These are phyloP conservation scores for Agrostemma githago DNA, from an alignment of 148 eudicot species.

Conservation along the genomic window DNA sequence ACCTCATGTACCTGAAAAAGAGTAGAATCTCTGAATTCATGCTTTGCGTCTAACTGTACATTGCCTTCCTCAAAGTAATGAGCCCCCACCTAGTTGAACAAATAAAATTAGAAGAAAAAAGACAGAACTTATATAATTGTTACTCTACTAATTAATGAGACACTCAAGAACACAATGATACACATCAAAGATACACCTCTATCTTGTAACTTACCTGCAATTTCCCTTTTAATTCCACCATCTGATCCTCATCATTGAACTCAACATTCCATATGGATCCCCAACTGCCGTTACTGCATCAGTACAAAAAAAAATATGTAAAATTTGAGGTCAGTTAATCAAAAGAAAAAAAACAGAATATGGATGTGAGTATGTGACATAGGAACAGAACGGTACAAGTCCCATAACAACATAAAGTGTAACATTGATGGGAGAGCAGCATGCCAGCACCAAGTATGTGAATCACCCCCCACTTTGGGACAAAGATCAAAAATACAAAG, in stretches of 20 bases:
- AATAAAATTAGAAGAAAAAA: not conserved
- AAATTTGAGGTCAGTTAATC: slow-evolving; percentile 10
- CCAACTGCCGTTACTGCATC: slow-evolving; percentile 91
- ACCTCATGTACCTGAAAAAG: slow-evolving; percentile 59
- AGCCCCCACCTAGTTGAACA: slow-evolving; percentile 66
- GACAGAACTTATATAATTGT: not conserved
- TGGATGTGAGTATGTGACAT: not conserved
- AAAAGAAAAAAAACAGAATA: not conserved
- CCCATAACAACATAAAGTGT: not conserved
- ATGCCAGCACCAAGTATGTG: not conserved
- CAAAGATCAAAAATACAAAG: not conserved
- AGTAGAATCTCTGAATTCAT: slow-evolving; percentile 87
- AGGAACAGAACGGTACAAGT: slow-evolving; percentile 3
- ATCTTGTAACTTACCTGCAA: slow-evolving; percentile 51
- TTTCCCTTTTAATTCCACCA: slow-evolving; percentile 75
- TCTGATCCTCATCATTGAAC: slow-evolving; percentile 72
- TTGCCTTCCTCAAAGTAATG: slow-evolving; percentile 99
- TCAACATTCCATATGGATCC: slow-evolving; percentile 82
- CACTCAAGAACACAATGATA: not conserved
- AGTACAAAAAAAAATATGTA: slow-evolving; percentile 20
- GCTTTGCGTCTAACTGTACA: slow-evolving; percentile 91
- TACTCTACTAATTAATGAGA: not conserved
- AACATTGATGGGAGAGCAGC: not conserved
- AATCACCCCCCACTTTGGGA: not conserved
- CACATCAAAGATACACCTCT: not conserved